Conservation (phyloP, 148 eudicot genomes). For the Camellia japonica region DNA sequence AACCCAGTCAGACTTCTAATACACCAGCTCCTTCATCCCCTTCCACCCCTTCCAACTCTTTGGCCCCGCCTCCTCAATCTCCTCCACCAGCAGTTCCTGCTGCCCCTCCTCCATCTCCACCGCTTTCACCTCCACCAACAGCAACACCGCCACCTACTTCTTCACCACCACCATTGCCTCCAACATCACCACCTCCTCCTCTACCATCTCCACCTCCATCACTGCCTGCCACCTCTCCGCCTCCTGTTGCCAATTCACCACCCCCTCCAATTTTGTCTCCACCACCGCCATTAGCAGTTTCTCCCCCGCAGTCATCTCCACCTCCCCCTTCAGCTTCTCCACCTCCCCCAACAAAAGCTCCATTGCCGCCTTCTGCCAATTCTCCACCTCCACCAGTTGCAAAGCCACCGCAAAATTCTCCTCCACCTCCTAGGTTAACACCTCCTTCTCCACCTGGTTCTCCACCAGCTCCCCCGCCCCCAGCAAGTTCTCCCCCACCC, state of each 20-base stretch:
- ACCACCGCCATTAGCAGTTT: slow-evolving; percentile 9
- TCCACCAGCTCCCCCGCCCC: slow-evolving; percentile 34
- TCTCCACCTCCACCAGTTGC: slow-evolving; percentile 29
- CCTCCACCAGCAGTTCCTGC: slow-evolving; percentile 12
- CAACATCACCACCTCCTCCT: slow-evolving; percentile 10
- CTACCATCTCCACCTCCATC: slow-evolving; percentile 15
- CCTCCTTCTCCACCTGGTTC: slow-evolving; percentile 27
- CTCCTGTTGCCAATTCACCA: slow-evolving; percentile 19
- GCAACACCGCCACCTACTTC: slow-evolving; percentile 19
- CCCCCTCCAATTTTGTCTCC: slow-evolving; percentile 18
- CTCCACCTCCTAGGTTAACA: slow-evolving; percentile 20
- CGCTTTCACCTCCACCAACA: slow-evolving; percentile 3
- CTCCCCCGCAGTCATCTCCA: slow-evolving; percentile 20
- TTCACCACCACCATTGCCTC: slow-evolving; percentile 1
- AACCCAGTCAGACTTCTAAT: slow-evolving; percentile 25
- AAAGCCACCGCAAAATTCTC: slow-evolving; percentile 10
- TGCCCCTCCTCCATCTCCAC: slow-evolving; percentile 16
- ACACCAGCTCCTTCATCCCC: slow-evolving; percentile 31
- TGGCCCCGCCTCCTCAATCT: slow-evolving; percentile 25
- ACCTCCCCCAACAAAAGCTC: slow-evolving; percentile 23
- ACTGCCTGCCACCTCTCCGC: slow-evolving; percentile 23
- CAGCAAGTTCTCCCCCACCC: slow-evolving; percentile 35
- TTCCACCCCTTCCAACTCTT: slow-evolving; percentile 17
- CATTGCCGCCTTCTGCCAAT: slow-evolving; percentile 21
- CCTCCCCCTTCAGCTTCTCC: slow-evolving; percentile 32